Conservation (phyloP, 75 land plant genomes). For the Cupressus sempervirens region DNA sequence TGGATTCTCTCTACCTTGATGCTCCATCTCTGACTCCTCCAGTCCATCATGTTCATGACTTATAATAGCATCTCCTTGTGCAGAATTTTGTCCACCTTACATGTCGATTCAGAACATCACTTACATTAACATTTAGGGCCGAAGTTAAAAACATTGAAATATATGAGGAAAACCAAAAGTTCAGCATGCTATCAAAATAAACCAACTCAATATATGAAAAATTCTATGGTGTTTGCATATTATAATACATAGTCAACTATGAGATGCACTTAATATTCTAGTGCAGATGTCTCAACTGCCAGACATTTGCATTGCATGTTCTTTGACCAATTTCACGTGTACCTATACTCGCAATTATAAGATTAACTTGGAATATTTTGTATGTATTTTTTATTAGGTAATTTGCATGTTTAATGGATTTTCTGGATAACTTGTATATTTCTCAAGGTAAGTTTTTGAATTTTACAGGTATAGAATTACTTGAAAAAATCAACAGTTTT, state of each 20-base stretch:
- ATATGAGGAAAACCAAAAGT: neutral
- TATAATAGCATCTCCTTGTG: neutral
- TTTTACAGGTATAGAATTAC: neutral
- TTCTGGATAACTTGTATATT: neutral
- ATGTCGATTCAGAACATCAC: neutral
- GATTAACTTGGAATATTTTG: neutral
- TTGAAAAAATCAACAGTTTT: neutral
- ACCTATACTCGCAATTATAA: neutral
- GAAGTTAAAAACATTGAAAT: neutral
- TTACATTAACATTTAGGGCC: neutral
- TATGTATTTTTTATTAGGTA: neutral
- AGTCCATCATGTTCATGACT: constrained; percentile 5
- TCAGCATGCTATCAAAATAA: neutral
- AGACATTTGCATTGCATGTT: neutral
- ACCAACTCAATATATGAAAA: neutral
- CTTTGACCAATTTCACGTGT: neutral
- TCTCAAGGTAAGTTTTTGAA: neutral
- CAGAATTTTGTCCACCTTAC: neutral
- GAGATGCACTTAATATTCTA: too few relatives aligned
- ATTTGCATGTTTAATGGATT: neutral
- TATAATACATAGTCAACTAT: neutral
- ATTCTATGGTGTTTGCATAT: neutral
- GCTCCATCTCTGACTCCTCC: neutral
- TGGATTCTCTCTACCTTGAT: neutral
- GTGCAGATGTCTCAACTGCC: too few relatives aligned